Percentiles rank a stretch among this genome's conserved stretches.
These are phyloP conservation scores for Ceratorhiza oryzae-sativae DNA, from an alignment of 1,284 basidiomycete species.

Conservation along the genomic window DNA sequence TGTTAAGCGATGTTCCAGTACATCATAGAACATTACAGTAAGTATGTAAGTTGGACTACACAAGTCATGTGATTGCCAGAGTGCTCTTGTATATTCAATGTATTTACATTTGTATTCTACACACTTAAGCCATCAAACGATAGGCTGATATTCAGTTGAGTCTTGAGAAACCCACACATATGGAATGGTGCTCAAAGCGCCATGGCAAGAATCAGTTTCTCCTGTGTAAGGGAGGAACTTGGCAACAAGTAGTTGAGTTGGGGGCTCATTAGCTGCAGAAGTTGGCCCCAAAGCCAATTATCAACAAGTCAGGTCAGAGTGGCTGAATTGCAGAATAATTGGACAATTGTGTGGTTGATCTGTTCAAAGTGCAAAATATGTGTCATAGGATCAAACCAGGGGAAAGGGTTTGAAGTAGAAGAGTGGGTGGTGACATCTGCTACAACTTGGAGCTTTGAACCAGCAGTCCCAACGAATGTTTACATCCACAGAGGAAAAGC, in stretches of 20 bases:
- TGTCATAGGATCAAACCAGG: not conserved
- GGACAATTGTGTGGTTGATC: conserved; percentile 2
- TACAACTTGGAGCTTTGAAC: not conserved
- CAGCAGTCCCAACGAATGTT: not conserved
- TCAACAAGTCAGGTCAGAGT: not conserved
- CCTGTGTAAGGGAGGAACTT: not conserved
- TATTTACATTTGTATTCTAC: no score
- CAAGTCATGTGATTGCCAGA: no score
- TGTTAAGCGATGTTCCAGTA: no score
- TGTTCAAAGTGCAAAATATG: not conserved
- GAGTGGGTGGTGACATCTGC: not conserved
- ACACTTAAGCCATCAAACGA: conserved; percentile 5
- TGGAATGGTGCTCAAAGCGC: conserved; percentile 1
- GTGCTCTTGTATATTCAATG: no score
- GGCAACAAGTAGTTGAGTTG: conserved; percentile 6
- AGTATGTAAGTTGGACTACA: no score
- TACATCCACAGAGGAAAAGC: not conserved
- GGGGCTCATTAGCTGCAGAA: not conserved
- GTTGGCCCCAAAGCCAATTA: not conserved
- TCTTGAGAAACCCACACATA: not conserved
- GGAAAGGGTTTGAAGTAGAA: not conserved
- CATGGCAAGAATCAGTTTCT: conserved; percentile 3
- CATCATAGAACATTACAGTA: no score
- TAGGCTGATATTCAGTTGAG: not conserved
- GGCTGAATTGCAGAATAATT: conserved; percentile 8